phyloP scores from a whole-genome alignment of 805 yeast genomes.

The Metschnikowia kunwiensis region DNA sequence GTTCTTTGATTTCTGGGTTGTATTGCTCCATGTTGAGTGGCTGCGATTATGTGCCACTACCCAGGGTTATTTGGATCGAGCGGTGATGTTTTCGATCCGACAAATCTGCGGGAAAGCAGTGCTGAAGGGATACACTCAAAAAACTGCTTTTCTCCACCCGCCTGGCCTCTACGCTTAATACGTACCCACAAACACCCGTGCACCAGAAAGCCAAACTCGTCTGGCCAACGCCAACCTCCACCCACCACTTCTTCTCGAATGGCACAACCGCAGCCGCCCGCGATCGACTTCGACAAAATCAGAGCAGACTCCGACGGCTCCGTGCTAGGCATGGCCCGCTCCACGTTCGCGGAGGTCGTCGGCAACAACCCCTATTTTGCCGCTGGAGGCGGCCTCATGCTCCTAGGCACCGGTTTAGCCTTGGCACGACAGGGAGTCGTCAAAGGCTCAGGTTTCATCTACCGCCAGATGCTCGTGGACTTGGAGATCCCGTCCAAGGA shows the following conservation, averaged over 20 bases:
- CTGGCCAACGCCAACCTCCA: background rate
- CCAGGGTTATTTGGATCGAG: too few species aligned
- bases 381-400: conserved; percentile 97
- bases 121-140: too few species aligned
- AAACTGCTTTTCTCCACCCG: too few species aligned
- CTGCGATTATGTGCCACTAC: too few species aligned
- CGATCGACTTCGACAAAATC: conserved; percentile 37
- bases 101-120: too few species aligned
- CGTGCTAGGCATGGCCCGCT: conserved; percentile 29
- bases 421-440: conserved; percentile 66
- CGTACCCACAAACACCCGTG: background rate
- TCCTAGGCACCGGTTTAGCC: conserved; percentile 87
- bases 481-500: conserved; percentile 91
- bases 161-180: too few species aligned
- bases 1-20: too few species aligned
- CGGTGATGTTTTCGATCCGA: too few species aligned
- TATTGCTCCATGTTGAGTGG: too few species aligned
- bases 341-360: conserved; percentile 51
- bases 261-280: conserved; percentile 14
- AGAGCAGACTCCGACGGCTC: conserved; percentile 38
- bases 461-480: conserved; percentile 84
- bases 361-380: conserved; percentile 90
- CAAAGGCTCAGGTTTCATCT: conserved; percentile 61
- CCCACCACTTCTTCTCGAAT: background rate
- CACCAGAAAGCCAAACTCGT: background rate